A percentile compares a stretch with the other conserved stretches of the same genome.
Evolutionary conservation across 495 filamentous ascomycete species (phyloP).

Genomic region (Hypoxylon perforatum): DNA sequence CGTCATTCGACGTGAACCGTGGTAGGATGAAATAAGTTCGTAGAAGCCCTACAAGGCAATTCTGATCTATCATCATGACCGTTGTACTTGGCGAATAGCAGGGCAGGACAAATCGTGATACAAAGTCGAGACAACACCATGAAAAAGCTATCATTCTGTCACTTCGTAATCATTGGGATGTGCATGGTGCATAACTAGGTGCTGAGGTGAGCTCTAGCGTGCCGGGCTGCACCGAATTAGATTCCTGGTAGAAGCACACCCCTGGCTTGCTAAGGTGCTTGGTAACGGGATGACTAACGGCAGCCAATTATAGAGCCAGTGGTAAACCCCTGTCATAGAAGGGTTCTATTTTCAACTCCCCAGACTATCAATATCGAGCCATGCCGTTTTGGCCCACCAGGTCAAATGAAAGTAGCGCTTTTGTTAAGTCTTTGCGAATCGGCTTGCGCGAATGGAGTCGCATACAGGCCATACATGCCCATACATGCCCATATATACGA

Average conservation of each 20-base stretch:
- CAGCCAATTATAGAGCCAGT: slow-evolving; percentile 38
- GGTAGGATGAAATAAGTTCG: not conserved
- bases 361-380: slow-evolving; percentile 4
- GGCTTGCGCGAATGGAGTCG: slow-evolving; percentile 21
- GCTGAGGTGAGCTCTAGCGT: slow-evolving; percentile 35
- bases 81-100: not conserved
- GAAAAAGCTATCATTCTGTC: not conserved
- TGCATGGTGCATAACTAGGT: slow-evolving; percentile 39
- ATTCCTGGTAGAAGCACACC: slow-evolving; percentile 16
- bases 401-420: not conserved
- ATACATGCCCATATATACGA: slow-evolving; percentile 10
- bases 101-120: not conserved
- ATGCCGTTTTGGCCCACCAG: slow-evolving; percentile 1
- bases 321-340: slow-evolving; percentile 16
- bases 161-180: slow-evolving; percentile 27
- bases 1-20: not conserved
- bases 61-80: not conserved
- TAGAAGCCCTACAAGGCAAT: not conserved
- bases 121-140: not conserved
- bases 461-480: slow-evolving; percentile 1
- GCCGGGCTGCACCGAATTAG: slow-evolving; percentile 26
- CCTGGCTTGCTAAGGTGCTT: slow-evolving; percentile 30
- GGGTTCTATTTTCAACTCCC: slow-evolving; percentile 41
- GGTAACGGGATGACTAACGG: slow-evolving; percentile 42
- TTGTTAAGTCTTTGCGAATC: slow-evolving; percentile 24